These are phyloP conservation scores for Wickerhamiella kurtzmanii DNA, from an alignment of 805 yeast species.

Conservation along the genomic window DNA sequence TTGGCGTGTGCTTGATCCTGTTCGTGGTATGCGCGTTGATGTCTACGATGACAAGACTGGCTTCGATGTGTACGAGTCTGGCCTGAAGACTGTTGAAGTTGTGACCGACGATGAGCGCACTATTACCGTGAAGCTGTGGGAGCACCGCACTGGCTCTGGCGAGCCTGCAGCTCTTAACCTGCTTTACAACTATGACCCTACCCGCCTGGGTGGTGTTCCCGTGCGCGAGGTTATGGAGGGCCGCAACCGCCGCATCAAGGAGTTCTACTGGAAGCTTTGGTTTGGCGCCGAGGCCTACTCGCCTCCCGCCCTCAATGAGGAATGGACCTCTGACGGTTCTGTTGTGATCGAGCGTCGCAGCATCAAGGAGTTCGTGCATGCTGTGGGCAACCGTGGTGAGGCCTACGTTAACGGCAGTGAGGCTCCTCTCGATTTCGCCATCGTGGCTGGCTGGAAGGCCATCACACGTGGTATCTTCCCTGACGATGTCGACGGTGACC, in stretches of 20 bases:
- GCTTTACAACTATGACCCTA: conserved; percentile 64
- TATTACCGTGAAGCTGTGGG: conserved; percentile 65
- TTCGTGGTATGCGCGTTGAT: conserved; percentile 47
- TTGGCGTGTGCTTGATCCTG: conserved; percentile 68
- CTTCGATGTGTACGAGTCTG: conserved; percentile 57
- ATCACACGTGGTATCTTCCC: conserved; percentile 98
- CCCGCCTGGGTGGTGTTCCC: conserved; percentile 83
- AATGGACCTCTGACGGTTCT: conserved; percentile 51
- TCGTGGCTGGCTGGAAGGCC: conserved; percentile 96
- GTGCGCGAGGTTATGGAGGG: conserved; percentile 78
- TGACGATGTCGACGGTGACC: conserved; percentile 86
- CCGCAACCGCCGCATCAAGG: conserved; percentile 85
- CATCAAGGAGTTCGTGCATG: conserved; percentile 87
- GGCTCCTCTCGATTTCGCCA: conserved; percentile 99
- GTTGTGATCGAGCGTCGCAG: conserved; percentile 58
- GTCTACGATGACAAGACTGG: conserved; percentile 36
- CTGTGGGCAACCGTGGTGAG: conserved; percentile 93
- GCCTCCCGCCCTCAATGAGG: conserved; percentile 48
- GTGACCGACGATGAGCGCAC: conserved; percentile 35
- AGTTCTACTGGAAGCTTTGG: conserved; percentile 97
- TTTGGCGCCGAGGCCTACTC: conserved; percentile 47
- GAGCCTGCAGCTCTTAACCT: conserved; percentile 63
- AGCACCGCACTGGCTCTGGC: conserved; percentile 73
- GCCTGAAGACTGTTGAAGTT: conserved; percentile 56
- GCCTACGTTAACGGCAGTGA: conserved; percentile 70